phyloP scores from a whole-genome alignment of 164 flowering plant genomes.

The Nelumbo lutea region DNA sequence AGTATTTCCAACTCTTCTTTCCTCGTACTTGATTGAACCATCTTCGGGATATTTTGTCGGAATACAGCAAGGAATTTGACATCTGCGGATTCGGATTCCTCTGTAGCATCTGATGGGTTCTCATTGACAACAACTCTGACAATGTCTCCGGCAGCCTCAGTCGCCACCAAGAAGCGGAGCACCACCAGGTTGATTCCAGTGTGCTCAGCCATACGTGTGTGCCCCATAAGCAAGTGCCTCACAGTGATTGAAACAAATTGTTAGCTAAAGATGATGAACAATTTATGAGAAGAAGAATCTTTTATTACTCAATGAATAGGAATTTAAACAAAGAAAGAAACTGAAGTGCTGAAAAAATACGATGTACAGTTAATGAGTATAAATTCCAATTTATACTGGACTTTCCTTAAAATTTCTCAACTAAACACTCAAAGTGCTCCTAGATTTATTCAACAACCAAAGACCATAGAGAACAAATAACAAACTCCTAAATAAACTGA shows the following conservation, averaged over 20 bases:
- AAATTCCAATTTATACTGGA: no score
- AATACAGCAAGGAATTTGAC: constrained; percentile 14
- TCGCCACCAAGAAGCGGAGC: constrained; percentile 8
- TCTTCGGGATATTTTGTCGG: constrained; percentile 10
- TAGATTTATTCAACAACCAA: no score
- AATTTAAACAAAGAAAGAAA: no score
- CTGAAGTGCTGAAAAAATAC: no score
- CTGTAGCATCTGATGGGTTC: neutral
- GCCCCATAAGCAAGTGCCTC: constrained; percentile 27
- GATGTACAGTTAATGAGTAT: no score
- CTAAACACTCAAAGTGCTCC: no score
- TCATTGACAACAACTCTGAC: constrained; percentile 9
- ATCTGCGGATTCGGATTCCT: neutral
- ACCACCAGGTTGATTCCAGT: constrained; percentile 19
- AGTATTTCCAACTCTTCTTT: constrained; percentile 17
- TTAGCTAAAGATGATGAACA: no score
- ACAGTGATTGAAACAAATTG: constrained; percentile 13
- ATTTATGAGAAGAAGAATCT: no score
- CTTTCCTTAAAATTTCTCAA: no score
- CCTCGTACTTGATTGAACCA: constrained; percentile 25
- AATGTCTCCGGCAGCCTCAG: constrained; percentile 4
- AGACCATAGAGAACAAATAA: no score
- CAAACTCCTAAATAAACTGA: no score
- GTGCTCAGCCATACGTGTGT: constrained; percentile 31
- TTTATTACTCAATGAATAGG: no score